Evolutionary conservation across 768 basidiomycete species (phyloP).

Genomic region (Auricularia auricula-judae): DNA sequence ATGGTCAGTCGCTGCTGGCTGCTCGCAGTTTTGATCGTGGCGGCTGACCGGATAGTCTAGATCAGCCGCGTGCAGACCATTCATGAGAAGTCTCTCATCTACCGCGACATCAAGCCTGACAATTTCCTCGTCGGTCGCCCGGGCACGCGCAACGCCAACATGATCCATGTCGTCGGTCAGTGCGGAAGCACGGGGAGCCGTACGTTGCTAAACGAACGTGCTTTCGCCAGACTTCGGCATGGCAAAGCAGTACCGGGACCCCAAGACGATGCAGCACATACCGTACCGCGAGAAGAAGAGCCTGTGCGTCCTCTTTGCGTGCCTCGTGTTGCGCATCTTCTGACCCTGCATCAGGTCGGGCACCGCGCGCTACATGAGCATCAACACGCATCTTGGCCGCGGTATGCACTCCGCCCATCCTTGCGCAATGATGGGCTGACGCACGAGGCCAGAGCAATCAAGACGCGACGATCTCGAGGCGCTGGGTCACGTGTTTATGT

Average conservation of each 20-base stretch:
- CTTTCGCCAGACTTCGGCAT: conserved; percentile 73
- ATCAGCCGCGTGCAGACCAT: conserved; percentile 93
- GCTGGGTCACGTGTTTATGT: conserved; percentile 99
- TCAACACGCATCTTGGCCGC: conserved; percentile 96
- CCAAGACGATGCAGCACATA: conserved; percentile 98
- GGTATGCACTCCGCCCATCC: conserved; percentile 25
- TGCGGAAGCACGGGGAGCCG: background rate
- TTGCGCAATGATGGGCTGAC: conserved; percentile 5
- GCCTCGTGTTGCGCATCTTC: background rate
- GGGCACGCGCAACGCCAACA: conserved; percentile 78
- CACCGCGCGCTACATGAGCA: conserved; percentile 98
- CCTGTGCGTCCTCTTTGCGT: conserved; percentile 34
- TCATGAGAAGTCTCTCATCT: conserved; percentile 98
- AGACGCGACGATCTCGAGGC: conserved; percentile 96
- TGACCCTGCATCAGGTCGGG: conserved; percentile 26
- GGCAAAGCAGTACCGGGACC: conserved; percentile 99
- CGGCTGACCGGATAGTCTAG: conserved; percentile 28
- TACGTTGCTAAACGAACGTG: background rate
- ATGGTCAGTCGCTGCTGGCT: conserved; percentile 46
- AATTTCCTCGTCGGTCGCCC: conserved; percentile 97
- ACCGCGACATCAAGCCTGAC: conserved; percentile 99
- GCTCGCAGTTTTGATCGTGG: conserved; percentile 6
- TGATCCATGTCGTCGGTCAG: conserved; percentile 33
- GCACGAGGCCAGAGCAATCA: conserved; percentile 54
- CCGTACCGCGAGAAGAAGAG: conserved; percentile 98